Evolutionary conservation across 208 protist species (phyloP).

Genomic region (Spongospora subterranea): DNA sequence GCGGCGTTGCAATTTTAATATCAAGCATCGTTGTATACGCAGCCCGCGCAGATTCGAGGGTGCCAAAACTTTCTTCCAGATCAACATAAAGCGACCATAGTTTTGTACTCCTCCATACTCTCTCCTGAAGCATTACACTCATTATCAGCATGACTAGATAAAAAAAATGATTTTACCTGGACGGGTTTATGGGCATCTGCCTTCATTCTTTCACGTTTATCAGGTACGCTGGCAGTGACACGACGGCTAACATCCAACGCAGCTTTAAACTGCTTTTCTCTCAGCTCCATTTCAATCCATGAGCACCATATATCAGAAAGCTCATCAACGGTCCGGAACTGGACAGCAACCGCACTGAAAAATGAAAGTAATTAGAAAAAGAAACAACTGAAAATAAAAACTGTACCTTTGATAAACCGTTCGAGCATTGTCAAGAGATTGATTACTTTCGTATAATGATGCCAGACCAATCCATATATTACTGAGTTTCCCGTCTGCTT

Average conservation of each 20-base stretch:
- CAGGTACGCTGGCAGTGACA: conserved; percentile 52
- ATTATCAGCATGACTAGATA: conserved; percentile 1
- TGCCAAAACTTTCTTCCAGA: conserved; percentile 79
- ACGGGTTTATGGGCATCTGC: background rate
- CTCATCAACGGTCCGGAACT: conserved; percentile 79
- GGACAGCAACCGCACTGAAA: conserved; percentile 50
- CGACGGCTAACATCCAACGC: conserved; percentile 62
- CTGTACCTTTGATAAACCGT: conserved; percentile 77
- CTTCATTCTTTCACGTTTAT: conserved; percentile 45
- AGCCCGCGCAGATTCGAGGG: conserved; percentile 69
- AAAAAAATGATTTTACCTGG: too few relatives aligned
- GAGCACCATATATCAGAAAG: conserved; percentile 83
- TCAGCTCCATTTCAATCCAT: conserved; percentile 88
- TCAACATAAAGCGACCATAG: conserved; percentile 87
- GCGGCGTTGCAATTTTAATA: conserved; percentile 76
- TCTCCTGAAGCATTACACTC: conserved; percentile 70
- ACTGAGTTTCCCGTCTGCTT: conserved; percentile 76
- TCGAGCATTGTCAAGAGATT: conserved; percentile 77
- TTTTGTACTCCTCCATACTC: conserved; percentile 79
- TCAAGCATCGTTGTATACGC: conserved; percentile 68
- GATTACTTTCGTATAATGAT: conserved; percentile 78
- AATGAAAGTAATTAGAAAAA: background rate
- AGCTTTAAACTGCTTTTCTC: conserved; percentile 67
- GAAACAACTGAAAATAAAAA: background rate
- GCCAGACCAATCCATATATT: conserved; percentile 82